Evolutionary conservation across 352 stramenopile genomes (phyloP).

Genomic region (Globisporangium takayamanum): DNA sequence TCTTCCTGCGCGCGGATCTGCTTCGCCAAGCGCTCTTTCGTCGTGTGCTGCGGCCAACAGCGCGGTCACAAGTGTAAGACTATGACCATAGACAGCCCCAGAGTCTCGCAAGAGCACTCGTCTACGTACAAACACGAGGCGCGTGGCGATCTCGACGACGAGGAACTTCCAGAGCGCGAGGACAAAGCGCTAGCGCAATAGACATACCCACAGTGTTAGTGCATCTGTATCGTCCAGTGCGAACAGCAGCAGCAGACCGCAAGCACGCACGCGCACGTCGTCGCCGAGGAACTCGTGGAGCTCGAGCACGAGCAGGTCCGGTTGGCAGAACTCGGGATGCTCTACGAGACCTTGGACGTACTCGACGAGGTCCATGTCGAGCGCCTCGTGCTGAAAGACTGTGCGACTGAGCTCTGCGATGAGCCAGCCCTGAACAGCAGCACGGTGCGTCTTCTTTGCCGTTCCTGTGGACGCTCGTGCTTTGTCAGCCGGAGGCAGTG

Average conservation of each 20-base stretch:
- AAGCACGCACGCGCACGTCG: constrained; percentile 23
- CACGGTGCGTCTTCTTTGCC: background rate
- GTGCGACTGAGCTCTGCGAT: constrained; percentile 34
- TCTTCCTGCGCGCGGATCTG: constrained; percentile 11
- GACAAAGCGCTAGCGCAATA: constrained; percentile 43
- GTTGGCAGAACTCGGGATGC: constrained; percentile 65
- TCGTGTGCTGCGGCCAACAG: constrained; percentile 6
- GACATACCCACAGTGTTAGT: background rate
- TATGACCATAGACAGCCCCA: background rate
- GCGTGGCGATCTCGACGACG: constrained; percentile 52
- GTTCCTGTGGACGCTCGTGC: background rate
- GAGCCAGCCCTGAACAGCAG: constrained; percentile 34
- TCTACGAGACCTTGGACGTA: constrained; percentile 60
- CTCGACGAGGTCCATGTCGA: constrained; percentile 58
- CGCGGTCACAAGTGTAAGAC: background rate
- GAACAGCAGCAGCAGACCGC: background rate
- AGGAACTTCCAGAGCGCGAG: constrained; percentile 72
- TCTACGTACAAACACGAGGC: constrained; percentile 39
- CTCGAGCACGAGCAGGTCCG: constrained; percentile 55
- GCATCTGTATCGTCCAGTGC: background rate
- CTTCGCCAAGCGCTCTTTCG: constrained; percentile 8
- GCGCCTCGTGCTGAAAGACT: constrained; percentile 20
- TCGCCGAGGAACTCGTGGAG: constrained; percentile 62
- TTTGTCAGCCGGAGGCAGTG: too few species aligned
- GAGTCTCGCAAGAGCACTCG: background rate